phyloP scores from a whole-genome alignment of 495 filamentous ascomycete species.

The Tetracladium marchalianum region DNA sequence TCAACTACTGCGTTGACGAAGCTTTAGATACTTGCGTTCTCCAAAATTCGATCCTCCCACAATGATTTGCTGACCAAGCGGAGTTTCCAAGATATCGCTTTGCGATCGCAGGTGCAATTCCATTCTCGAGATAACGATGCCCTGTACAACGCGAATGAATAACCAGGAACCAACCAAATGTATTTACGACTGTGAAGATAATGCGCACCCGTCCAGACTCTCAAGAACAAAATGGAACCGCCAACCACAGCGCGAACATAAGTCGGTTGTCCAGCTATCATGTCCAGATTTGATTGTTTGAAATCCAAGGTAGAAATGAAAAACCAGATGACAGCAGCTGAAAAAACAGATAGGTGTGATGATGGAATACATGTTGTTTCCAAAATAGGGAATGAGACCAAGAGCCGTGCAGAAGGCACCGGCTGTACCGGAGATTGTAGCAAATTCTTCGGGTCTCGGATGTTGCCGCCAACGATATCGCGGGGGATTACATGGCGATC shows the following conservation, averaged over 20 bases:
- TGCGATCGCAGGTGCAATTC: constrained; percentile 30
- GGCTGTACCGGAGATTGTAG: constrained; percentile 32
- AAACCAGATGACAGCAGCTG: constrained; percentile 24
- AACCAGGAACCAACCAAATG: constrained; percentile 34
- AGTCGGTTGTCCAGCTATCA: constrained; percentile 3
- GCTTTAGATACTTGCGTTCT: constrained; percentile 12
- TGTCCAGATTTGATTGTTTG: constrained; percentile 6
- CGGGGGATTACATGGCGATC: constrained; percentile 34
- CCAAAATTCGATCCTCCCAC: constrained; percentile 36
- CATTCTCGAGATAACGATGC: constrained; percentile 36
- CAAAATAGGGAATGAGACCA: constrained; percentile 29
- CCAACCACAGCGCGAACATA: constrained; percentile 21
- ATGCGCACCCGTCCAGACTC: constrained; percentile 30
- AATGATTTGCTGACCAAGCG: constrained; percentile 35
- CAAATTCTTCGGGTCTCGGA: constrained; percentile 32
- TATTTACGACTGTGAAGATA: constrained; percentile 35
- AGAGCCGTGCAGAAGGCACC: constrained; percentile 34
- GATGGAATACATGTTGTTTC: constrained; percentile 36
- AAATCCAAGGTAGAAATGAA: constrained; percentile 29
- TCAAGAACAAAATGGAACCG: constrained; percentile 27
- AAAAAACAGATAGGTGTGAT: constrained; percentile 32
- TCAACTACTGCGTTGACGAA: too few species aligned
- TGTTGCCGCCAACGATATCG: constrained; percentile 35
- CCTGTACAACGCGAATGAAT: constrained; percentile 33
- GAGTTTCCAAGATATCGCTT: constrained; percentile 29